phyloP scores from a whole-genome alignment of 2,329 filamentous ascomycete genomes.

The Monosporascus sp. region DNA sequence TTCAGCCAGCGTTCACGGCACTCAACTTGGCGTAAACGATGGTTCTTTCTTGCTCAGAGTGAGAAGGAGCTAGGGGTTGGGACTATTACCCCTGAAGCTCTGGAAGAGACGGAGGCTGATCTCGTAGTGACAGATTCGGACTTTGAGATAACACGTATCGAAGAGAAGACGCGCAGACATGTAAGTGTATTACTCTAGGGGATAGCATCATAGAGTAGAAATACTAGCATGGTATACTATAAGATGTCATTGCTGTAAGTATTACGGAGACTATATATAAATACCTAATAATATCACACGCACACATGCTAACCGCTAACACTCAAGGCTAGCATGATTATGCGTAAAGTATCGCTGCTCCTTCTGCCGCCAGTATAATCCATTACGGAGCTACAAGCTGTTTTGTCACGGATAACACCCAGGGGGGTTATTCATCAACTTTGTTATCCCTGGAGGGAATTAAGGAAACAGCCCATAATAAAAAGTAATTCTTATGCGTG shows the following conservation, averaged over 20 bases:
- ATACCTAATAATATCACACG: too few relatives aligned
- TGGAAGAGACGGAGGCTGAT: conserved; percentile 71
- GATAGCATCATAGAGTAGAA: too few relatives aligned
- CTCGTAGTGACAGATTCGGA: conserved; percentile 71
- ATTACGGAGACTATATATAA: conserved; percentile 3
- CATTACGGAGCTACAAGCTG: conserved; percentile 63
- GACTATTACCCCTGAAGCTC: conserved; percentile 64
- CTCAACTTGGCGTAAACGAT: conserved; percentile 77
- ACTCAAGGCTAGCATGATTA: conserved; percentile 52
- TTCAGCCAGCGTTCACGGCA: conserved; percentile 73
- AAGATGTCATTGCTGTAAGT: conserved; percentile 55
- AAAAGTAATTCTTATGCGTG: conserved; percentile 69
- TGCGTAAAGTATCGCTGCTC: conserved; percentile 58
- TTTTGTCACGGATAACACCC: conserved; percentile 69
- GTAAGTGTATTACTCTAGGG: conserved; percentile 19
- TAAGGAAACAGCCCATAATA: too few relatives aligned
- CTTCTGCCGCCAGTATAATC: conserved; percentile 63
- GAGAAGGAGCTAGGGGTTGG: conserved; percentile 76
- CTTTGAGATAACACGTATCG: conserved; percentile 67
- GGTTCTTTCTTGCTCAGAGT: conserved; percentile 76
- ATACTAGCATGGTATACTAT: neutral
- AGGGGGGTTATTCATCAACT: too few relatives aligned
- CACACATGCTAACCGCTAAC: neutral
- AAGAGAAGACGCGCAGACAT: conserved; percentile 69
- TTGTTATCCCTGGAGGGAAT: too few relatives aligned